phyloP scores from a whole-genome alignment of 805 yeast genomes.

The Saccharomycopsis sp. region DNA sequence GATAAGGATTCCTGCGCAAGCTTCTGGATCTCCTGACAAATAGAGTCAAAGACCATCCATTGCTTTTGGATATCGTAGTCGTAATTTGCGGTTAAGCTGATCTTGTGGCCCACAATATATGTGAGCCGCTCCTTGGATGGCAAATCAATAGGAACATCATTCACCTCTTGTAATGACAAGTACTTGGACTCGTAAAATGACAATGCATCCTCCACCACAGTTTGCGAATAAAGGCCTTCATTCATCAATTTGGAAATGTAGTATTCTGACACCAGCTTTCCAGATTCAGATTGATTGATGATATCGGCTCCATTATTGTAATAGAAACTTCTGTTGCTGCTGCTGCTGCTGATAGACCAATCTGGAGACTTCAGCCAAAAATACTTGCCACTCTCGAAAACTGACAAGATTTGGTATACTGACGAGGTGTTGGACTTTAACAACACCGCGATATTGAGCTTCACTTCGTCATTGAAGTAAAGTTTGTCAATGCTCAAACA shows the following conservation, averaged over 20 bases:
- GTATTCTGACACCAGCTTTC: conserved; percentile 28
- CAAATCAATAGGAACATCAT: conserved; percentile 23
- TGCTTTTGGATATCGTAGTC: conserved; percentile 36
- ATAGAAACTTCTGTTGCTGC: conserved; percentile 23
- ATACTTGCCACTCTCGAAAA: conserved; percentile 24
- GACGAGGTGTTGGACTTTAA: conserved; percentile 61
- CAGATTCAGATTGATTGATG: conserved; percentile 25
- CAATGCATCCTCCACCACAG: conserved; percentile 44
- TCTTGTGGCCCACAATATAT: conserved; percentile 28
- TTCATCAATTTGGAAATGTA: conserved; percentile 41
- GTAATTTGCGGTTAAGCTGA: conserved; percentile 25
- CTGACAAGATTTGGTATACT: conserved; percentile 31
- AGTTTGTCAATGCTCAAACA: conserved; percentile 4
- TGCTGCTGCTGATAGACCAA: conserved; percentile 18
- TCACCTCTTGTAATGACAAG: conserved; percentile 33
- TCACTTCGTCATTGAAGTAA: conserved; percentile 6
- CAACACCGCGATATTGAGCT: conserved; percentile 33
- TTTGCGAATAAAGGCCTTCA: conserved; percentile 37
- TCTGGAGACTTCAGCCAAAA: conserved; percentile 23
- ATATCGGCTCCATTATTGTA: too few relatives aligned
- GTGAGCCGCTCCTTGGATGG: conserved; percentile 30
- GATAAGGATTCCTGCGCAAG: conserved; percentile 35
- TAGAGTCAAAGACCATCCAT: conserved; percentile 61
- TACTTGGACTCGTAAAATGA: conserved; percentile 31
- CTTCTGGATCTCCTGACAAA: conserved; percentile 64